Percentiles rank a stretch among this genome's conserved stretches.
Evolutionary conservation across 495 filamentous ascomycete genomes (phyloP).

Genomic region (Usnea hakonensis): DNA sequence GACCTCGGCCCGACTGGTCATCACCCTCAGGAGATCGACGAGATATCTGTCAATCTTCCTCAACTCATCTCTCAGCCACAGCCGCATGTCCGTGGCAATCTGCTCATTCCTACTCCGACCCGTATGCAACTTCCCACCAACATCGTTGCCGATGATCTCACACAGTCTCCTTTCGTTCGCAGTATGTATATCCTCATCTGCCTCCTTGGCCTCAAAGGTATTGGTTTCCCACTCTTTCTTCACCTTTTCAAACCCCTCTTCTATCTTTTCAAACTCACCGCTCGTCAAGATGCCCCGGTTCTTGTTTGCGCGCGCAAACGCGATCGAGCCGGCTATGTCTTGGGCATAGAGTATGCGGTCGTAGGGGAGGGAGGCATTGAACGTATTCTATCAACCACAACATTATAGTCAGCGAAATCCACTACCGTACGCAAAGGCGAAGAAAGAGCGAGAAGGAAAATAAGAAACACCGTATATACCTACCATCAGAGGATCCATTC

Average conservation of each 20-base stretch:
- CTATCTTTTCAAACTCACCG: slow-evolving; percentile 69
- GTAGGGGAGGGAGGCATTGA: slow-evolving; percentile 56
- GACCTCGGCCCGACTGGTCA: slow-evolving; percentile 63
- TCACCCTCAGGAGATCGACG: slow-evolving; percentile 61
- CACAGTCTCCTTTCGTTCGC: slow-evolving; percentile 87
- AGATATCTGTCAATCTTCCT: slow-evolving; percentile 62
- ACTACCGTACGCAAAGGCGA: slow-evolving; percentile 23
- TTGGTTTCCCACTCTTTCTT: slow-evolving; percentile 63
- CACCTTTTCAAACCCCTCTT: slow-evolving; percentile 64
- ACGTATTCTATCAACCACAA: background rate
- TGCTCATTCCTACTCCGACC: slow-evolving; percentile 89
- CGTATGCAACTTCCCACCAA: slow-evolving; percentile 89
- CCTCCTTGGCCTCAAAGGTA: slow-evolving; percentile 49
- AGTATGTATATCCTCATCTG: slow-evolving; percentile 81
- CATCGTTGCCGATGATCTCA: slow-evolving; percentile 80
- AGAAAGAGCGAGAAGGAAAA: no score
- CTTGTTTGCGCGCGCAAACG: slow-evolving; percentile 78
- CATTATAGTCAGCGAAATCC: slow-evolving; percentile 57
- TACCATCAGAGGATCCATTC: background rate
- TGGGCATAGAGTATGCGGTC: slow-evolving; percentile 76
- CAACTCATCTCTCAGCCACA: slow-evolving; percentile 81
- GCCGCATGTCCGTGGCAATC: slow-evolving; percentile 77
- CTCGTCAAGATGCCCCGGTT: slow-evolving; percentile 66
- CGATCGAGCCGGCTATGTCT: slow-evolving; percentile 73
- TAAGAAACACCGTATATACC: no score